Conservation (phyloP, 1,284 basidiomycete species). For the Naganishia sp. region DNA sequence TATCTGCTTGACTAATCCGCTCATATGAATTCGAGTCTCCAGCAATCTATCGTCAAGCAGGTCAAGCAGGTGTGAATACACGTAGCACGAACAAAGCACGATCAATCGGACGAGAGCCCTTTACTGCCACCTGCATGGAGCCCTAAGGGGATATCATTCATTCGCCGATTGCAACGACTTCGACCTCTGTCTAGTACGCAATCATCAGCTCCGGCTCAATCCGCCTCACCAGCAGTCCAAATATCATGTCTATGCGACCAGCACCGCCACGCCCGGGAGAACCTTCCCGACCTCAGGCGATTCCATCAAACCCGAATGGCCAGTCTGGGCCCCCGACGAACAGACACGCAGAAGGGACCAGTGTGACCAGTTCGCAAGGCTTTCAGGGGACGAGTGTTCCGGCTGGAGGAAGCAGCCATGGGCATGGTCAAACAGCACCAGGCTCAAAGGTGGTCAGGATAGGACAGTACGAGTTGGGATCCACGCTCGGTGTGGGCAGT, state of each 20-base stretch:
- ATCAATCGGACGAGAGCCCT: background rate
- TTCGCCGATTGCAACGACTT: background rate
- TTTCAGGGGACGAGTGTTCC: conserved; percentile 21
- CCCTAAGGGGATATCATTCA: background rate
- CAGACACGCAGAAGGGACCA: conserved; percentile 7
- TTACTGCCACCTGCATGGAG: background rate
- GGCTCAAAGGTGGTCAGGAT: conserved; percentile 45
- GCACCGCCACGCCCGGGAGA: conserved; percentile 25
- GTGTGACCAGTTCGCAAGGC: conserved; percentile 23
- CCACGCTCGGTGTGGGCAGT: conserved; percentile 68
- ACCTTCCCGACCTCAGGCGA: conserved; percentile 16
- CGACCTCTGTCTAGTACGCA: background rate
- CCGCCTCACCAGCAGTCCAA: background rate
- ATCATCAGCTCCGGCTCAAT: background rate
- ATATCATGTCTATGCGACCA: conserved; percentile 22
- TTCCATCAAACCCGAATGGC: conserved; percentile 9
- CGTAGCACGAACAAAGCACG: too few species aligned
- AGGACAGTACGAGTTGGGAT: conserved; percentile 56
- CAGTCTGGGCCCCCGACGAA: background rate
- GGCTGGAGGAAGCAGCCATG: conserved; percentile 6
- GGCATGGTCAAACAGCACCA: conserved; percentile 1
- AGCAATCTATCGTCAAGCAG: too few species aligned
- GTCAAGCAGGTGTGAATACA: too few species aligned
- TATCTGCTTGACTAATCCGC: too few species aligned
- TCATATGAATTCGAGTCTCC: too few species aligned